Evolutionary conservation across 495 filamentous ascomycete species (phyloP).

Genomic region (Aspergillus sclerotiicarbonarius): DNA sequence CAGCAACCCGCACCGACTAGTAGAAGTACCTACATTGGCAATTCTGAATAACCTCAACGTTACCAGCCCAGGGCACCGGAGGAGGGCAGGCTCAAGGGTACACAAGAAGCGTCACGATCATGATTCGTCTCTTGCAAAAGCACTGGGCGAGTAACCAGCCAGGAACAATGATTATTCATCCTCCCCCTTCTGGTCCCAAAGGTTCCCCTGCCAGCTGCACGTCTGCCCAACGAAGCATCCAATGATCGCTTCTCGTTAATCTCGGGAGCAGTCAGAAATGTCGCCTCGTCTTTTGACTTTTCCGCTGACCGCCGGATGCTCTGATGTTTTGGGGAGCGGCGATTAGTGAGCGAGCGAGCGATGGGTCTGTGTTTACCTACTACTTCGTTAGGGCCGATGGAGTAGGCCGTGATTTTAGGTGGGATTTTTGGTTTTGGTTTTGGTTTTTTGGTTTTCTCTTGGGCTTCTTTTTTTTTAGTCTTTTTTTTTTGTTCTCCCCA

Average conservation of each 20-base stretch:
- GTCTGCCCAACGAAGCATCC: constrained; percentile 54
- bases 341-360: constrained; percentile 6
- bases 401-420: neutral
- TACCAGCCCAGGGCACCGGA: neutral
- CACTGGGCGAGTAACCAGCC: constrained; percentile 3
- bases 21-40: neutral
- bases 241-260: constrained; percentile 34
- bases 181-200: neutral
- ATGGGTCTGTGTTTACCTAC: constrained; percentile 12
- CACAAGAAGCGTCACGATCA: constrained; percentile 11
- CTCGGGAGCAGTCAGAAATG: constrained; percentile 33
- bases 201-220: constrained; percentile 31
- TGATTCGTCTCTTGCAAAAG: constrained; percentile 1
- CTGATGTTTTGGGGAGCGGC: constrained; percentile 8
- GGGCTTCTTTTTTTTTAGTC: neutral
- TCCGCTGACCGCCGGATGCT: constrained; percentile 36
- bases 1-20: neutral
- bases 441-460: neutral
- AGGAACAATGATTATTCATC: constrained; percentile 16
- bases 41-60: neutral
- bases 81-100: neutral
- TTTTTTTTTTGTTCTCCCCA: constrained; percentile 2
- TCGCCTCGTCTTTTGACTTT: constrained; percentile 29
- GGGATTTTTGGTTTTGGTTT: neutral
- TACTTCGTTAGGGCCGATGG: neutral